Base-by-base conservation (phyloP, 257 asterid species). In the Gentiana straminea region DNA sequence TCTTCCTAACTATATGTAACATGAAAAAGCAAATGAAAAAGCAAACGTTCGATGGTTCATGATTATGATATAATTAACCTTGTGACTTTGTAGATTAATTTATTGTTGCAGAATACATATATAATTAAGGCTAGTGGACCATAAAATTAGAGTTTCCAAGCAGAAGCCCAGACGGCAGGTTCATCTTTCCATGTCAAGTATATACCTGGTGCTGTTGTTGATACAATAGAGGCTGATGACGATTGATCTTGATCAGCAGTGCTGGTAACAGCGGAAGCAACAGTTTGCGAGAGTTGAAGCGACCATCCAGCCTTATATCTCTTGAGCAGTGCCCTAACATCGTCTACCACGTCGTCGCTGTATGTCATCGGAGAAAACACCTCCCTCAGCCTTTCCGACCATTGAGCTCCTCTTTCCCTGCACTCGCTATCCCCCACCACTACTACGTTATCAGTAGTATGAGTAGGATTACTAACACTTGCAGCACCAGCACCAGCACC, bases 181-280 rank as follows among this genome's bases (percentile, higher is more conserved):
- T 87, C 89, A 34, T 86, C 87, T 75, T 85, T 84, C 96, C 96
- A 91, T 41, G 79, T 67, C 79, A 86, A 77, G 72, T 77, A 79
- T 62, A 86, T 55, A 36, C 95, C 89, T 24, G 24, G 24, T 24
- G 24, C 24, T 24, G 24, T 24, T 24, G 24, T 24, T 24, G 24
- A 24, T 24, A 24, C 24, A 24, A 24, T 24, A 24, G 24, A 0
- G 1, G 24, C 24, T 24, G 24, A 24, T 3, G 69, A 38, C 54
- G 60, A 76, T 49, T 73, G 74, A 15, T 70, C 79, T 24, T 24
- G 24, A 24, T 24, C 24, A 24, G 24, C 24, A 24, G 24, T 24
- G n/a, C n/a, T n/a, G 24, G 24, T 24, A 24, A 24, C 24, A 24
- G 24, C 24, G 24, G 24, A 24, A 24, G 24, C 24, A 24, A 24